A percentile compares a stretch with the other conserved stretches of the same genome.
These are phyloP conservation scores for Curvularia sp. DNA, from an alignment of 2,329 filamentous ascomycete species.

Conservation along the genomic window DNA sequence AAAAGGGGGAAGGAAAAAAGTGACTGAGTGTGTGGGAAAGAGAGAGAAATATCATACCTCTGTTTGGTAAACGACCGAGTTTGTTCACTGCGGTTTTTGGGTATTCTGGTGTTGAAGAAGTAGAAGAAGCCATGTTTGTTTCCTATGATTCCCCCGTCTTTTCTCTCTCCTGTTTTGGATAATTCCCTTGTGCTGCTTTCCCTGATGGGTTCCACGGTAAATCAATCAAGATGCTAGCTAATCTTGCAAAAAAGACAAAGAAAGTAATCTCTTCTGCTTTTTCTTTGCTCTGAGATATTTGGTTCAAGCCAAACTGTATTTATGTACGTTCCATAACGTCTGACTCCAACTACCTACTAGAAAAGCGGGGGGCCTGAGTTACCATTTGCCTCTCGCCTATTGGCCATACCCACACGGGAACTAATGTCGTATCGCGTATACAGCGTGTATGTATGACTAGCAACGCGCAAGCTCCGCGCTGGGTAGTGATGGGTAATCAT, in stretches of 20 bases:
- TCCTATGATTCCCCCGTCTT: background rate
- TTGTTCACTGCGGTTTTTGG: conserved; percentile 39
- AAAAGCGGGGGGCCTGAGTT: conserved; percentile 9
- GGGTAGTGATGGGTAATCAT: background rate
- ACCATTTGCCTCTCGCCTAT: background rate
- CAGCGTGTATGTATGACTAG: background rate
- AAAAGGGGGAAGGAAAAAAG: no score
- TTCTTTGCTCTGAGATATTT: background rate
- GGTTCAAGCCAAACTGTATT: background rate
- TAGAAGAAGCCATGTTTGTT: conserved; percentile 6
- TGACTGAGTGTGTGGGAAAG: background rate
- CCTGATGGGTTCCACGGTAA: background rate
- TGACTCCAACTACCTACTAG: conserved; percentile 5
- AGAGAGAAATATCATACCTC: conserved; percentile 29
- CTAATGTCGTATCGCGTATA: conserved; percentile 2
- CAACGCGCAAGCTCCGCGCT: background rate
- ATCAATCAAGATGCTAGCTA: background rate
- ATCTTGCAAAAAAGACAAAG: background rate
- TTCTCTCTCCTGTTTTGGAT: background rate
- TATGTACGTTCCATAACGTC: background rate
- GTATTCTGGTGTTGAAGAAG: conserved; percentile 24
- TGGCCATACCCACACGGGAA: background rate
- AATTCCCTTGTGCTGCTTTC: background rate
- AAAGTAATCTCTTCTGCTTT: background rate
- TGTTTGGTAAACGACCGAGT: conserved; percentile 37